These are phyloP conservation scores for Sordariomycetes sp. DNA, from an alignment of 2,329 filamentous ascomycete genomes.

Conservation along the genomic window DNA sequence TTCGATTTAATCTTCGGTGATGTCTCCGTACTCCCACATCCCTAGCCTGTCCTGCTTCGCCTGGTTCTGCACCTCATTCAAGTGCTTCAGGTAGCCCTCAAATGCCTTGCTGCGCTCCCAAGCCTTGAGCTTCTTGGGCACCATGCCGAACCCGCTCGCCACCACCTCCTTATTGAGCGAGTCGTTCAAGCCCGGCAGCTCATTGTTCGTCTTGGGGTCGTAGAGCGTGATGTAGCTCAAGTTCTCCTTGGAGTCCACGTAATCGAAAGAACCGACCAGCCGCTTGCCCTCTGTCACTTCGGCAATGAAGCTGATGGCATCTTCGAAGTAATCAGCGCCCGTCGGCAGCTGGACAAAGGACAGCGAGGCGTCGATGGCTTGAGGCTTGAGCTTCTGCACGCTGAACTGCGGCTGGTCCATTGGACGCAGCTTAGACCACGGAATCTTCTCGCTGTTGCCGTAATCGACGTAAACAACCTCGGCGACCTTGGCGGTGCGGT, in stretches of 20 bases:
- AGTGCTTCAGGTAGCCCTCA: constrained; percentile 58
- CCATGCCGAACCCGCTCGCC: constrained; percentile 77
- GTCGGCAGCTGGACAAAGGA: constrained; percentile 85
- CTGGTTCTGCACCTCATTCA: constrained; percentile 65
- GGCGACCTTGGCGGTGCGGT: constrained; percentile 78
- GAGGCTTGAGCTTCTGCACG: constrained; percentile 70
- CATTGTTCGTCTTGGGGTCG: constrained; percentile 57
- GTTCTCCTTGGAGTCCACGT: constrained; percentile 68
- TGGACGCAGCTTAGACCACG: constrained; percentile 78
- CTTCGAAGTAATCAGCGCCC: constrained; percentile 71
- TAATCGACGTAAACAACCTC: constrained; percentile 96
- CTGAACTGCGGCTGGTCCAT: constrained; percentile 73
- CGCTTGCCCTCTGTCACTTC: constrained; percentile 66
- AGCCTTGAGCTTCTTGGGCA: constrained; percentile 80
- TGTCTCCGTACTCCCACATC: constrained; percentile 98
- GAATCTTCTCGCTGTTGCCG: constrained; percentile 82
- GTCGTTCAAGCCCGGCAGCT: constrained; percentile 51
- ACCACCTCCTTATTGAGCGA: constrained; percentile 88
- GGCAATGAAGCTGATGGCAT: constrained; percentile 67
- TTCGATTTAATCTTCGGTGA: constrained; percentile 73
- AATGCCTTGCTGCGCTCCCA: constrained; percentile 74
- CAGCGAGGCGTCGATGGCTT: constrained; percentile 79
- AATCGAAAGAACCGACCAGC: constrained; percentile 87
- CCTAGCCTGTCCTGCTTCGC: constrained; percentile 75
- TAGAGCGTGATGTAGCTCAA: constrained; percentile 81